Conservation (phyloP, 2,329 filamentous ascomycete species). For the Colletotrichum sp. region DNA sequence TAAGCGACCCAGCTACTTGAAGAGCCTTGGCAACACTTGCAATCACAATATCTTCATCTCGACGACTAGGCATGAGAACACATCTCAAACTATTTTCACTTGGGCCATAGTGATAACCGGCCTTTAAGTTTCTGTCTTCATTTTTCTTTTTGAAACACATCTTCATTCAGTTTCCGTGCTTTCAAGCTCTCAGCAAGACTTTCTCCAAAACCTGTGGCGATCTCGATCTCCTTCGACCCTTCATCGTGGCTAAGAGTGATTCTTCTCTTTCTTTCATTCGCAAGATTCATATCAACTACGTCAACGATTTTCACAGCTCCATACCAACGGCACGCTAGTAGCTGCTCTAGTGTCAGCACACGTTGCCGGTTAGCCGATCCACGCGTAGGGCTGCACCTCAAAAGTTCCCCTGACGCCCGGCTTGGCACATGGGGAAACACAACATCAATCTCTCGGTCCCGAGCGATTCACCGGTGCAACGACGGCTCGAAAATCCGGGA, state of each 20-base stretch:
- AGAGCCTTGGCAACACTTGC: not conserved
- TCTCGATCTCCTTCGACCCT: not conserved
- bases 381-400: not conserved
- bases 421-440: not conserved
- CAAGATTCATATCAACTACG: not conserved
- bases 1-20: not conserved
- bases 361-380: not conserved
- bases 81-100: too few relatives aligned
- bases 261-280: not conserved
- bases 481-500: not conserved
- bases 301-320: not conserved
- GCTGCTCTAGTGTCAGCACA: not conserved
- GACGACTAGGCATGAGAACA: too few relatives aligned
- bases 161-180: too few relatives aligned
- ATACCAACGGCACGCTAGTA: not conserved
- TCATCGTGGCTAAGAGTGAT: not conserved
- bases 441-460: not conserved
- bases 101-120: too few relatives aligned
- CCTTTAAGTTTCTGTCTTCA: too few relatives aligned
- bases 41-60: too few relatives aligned
- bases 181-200: not conserved
- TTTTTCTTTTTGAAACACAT: too few relatives aligned
- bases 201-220: not conserved
- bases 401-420: not conserved
- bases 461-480: not conserved